Percentiles rank a stretch among this genome's conserved stretches.
Evolutionary conservation across 2,329 filamentous ascomycete species (phyloP).

Genomic region (Fonsecaea monophora): DNA sequence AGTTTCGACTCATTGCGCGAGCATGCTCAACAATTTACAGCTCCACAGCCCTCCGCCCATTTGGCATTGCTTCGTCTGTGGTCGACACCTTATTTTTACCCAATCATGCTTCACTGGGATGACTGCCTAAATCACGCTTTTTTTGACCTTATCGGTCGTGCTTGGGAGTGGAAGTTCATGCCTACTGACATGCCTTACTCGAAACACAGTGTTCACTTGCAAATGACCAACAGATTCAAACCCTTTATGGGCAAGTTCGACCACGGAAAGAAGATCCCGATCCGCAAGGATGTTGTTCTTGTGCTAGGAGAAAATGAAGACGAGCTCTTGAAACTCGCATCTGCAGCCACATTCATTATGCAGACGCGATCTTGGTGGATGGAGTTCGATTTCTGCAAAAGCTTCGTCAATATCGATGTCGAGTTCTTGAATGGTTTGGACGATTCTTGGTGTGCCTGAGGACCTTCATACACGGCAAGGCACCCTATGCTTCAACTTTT

Average conservation of each 20-base stretch:
- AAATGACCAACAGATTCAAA: constrained; percentile 44
- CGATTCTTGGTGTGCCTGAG: constrained; percentile 24
- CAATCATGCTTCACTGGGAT: neutral
- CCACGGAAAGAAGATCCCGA: constrained; percentile 48
- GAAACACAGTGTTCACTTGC: constrained; percentile 55
- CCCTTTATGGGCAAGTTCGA: constrained; percentile 28
- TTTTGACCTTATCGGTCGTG: no score
- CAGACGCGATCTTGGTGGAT: constrained; percentile 58
- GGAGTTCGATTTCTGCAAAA: constrained; percentile 50
- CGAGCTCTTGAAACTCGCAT: constrained; percentile 51
- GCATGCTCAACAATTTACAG: neutral
- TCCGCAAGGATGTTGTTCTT: constrained; percentile 54
- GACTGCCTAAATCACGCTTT: neutral
- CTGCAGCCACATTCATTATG: constrained; percentile 54
- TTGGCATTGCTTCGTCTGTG: constrained; percentile 10
- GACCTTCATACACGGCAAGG: neutral
- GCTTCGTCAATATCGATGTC: constrained; percentile 57
- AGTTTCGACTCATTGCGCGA: constrained; percentile 8
- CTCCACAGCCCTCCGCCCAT: neutral
- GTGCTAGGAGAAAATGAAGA: constrained; percentile 55
- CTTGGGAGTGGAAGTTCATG: no score
- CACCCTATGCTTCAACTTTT: neutral
- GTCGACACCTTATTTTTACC: constrained; percentile 11
- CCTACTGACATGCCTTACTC: constrained; percentile 53
- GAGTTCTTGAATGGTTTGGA: constrained; percentile 54